Percentiles rank a stretch among this genome's conserved stretches.
phyloP scores from a whole-genome alignment of 345 rosid species.

The Cardamine chenopodiifolia region DNA sequence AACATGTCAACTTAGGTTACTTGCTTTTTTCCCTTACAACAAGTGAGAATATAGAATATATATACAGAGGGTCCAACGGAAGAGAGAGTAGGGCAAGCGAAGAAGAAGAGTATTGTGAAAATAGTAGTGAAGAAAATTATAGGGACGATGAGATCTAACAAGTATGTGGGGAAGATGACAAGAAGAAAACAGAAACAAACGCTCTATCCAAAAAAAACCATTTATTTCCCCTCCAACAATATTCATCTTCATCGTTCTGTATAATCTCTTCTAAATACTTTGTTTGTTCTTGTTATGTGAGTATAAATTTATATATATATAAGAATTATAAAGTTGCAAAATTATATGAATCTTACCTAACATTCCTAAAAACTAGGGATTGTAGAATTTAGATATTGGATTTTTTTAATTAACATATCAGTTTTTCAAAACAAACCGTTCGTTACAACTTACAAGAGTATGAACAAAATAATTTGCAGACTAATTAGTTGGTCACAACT shows the following conservation, averaged over 20 bases:
- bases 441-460: conserved; percentile 15
- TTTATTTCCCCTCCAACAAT: not conserved
- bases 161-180: conserved; percentile 23
- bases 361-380: conserved; percentile 17
- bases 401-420: not conserved
- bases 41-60: conserved; percentile 13
- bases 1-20: not conserved
- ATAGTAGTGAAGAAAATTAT: not conserved
- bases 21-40: not conserved
- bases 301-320: not conserved
- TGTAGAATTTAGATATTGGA: not conserved
- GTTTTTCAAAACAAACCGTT: conserved; percentile 6
- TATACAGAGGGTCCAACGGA: conserved; percentile 32
- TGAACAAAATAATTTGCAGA: conserved; percentile 22
- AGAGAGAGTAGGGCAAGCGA: conserved; percentile 10
- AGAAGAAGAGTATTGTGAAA: conserved; percentile 9
- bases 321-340: not conserved
- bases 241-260: conserved; percentile 1
- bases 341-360: not conserved
- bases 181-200: conserved; percentile 20
- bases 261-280: not conserved
- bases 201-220: conserved; percentile 19
- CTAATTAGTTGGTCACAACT: not conserved
- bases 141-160: not conserved
- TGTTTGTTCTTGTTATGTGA: not conserved